Base-by-base conservation (phyloP, 2,329 filamentous ascomycete species). In the Nothopassalora personata region DNA sequence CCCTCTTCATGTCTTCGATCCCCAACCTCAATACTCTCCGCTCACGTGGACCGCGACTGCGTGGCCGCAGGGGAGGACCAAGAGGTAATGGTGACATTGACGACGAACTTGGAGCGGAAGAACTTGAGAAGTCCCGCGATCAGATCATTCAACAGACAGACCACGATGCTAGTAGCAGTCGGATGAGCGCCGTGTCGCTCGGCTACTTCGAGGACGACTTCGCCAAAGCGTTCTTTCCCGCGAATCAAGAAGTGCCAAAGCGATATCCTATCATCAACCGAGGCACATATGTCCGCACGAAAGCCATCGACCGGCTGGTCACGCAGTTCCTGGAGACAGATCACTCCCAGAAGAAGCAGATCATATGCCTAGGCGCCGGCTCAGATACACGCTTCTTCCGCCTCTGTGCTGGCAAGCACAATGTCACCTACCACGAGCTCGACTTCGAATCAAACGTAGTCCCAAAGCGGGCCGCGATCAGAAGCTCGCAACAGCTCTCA, bases 241-340 rank as follows among this genome's bases (percentile, higher is more conserved):
- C 60, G 1, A 62, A 59, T 9, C 80, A 78, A 60, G 76, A 80
- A 15, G 69, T 79, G 1, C 77, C 84, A 11, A 83, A 89, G 64
- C 82, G 93, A 59, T 81, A 95, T 63, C 94, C 94, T 54, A 90
- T 99, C 62, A 96, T 99, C 70, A 97, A 99, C 71, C 81, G 93
- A 84, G 93, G 93, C 54, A 97, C 93, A n/a, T 97, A 97, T 70
- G 88, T 92, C 23, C 86, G 94, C 61, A 97, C 92, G 8, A 84
- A 82, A 5, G 90, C 89, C 27, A 86, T 99, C 63, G 91, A 99
- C 74, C 78, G 75, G 11, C 83, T 99, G 0, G 84, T 97, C 45
- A 73, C 83, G 54, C 79, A 78, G 7, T 97, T 97, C 68, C 78
- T 97, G 11, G 57, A 64, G 13, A 47, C 62, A 18, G 33, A 63